phyloP scores from a whole-genome alignment of 164 flowering plant species.

The Piper betle region DNA sequence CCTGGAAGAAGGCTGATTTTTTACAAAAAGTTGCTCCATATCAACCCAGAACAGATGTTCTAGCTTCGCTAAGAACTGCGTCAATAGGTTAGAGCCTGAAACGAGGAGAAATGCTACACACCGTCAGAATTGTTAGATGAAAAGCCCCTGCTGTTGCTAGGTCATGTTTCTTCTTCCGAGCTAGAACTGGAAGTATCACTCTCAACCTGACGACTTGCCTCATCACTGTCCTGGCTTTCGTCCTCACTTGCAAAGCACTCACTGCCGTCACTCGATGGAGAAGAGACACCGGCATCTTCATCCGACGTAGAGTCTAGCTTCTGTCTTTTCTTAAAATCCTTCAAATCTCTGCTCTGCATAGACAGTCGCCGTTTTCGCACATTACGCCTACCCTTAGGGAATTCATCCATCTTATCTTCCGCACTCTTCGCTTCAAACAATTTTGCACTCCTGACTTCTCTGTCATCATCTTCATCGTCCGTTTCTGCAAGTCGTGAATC shows the following conservation, averaged over 20 bases:
- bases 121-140: background rate
- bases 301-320: slow-evolving; percentile 29
- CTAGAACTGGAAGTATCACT: slow-evolving; percentile 48
- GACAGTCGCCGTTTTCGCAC: slow-evolving; percentile 67
- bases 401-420: slow-evolving; percentile 52
- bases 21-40: no score
- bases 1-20: no score
- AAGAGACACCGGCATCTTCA: slow-evolving; percentile 39
- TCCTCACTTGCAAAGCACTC: slow-evolving; percentile 54
- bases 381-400: slow-evolving; percentile 85
- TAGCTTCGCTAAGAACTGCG: no score
- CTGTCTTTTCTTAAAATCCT: slow-evolving; percentile 42
- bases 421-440: slow-evolving; percentile 27
- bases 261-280: slow-evolving; percentile 45
- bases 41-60: no score
- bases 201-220: slow-evolving; percentile 22
- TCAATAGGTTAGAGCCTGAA: no score
- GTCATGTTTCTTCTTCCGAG: slow-evolving; percentile 42
- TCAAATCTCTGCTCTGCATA: slow-evolving; percentile 58
- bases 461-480: slow-evolving; percentile 34
- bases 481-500: slow-evolving; percentile 37
- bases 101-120: no score
- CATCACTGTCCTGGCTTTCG: slow-evolving; percentile 35
- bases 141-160: background rate
- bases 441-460: slow-evolving; percentile 15